Evolutionary conservation across 192 early-diverging fungal species (phyloP).

Genomic region (Linnemannia schmuckeri): DNA sequence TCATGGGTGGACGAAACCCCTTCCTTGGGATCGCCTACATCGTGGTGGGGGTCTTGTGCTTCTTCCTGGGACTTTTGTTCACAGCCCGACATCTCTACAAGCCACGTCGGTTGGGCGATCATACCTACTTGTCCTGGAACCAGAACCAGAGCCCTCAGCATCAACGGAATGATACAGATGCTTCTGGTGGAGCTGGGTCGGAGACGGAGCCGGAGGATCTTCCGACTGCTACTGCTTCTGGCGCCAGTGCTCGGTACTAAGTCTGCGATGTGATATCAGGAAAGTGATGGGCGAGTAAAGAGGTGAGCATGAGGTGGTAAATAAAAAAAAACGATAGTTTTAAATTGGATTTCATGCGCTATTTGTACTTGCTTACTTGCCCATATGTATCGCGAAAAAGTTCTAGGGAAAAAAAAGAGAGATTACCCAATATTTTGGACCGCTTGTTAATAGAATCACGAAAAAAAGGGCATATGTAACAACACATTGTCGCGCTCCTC

Average conservation of each 20-base stretch:
- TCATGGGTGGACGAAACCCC: conserved; percentile 96
- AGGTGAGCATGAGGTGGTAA: background rate
- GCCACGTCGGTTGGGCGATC: conserved; percentile 97
- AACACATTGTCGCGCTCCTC: too few species aligned
- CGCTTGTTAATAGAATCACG: background rate
- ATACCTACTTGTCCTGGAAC: conserved; percentile 97
- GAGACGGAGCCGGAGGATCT: background rate
- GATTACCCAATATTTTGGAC: background rate
- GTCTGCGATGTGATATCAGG: background rate
- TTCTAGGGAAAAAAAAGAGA: background rate
- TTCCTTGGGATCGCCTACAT: conserved; percentile 97
- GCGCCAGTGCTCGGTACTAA: background rate
- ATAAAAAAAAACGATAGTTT: background rate
- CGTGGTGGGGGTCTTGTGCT: conserved; percentile 89
- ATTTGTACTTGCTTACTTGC: background rate
- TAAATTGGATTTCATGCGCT: background rate
- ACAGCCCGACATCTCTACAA: conserved; percentile 92
- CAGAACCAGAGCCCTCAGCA: conserved; percentile 12
- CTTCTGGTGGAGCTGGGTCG: background rate
- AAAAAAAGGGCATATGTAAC: background rate
- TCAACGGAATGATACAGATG: background rate
- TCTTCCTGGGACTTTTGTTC: conserved; percentile 91
- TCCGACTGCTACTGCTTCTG: background rate
- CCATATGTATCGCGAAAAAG: background rate
- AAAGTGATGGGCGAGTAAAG: background rate